Evolutionary conservation across 257 asterid genomes (phyloP).

Genomic region (Ilex aquifolium): DNA sequence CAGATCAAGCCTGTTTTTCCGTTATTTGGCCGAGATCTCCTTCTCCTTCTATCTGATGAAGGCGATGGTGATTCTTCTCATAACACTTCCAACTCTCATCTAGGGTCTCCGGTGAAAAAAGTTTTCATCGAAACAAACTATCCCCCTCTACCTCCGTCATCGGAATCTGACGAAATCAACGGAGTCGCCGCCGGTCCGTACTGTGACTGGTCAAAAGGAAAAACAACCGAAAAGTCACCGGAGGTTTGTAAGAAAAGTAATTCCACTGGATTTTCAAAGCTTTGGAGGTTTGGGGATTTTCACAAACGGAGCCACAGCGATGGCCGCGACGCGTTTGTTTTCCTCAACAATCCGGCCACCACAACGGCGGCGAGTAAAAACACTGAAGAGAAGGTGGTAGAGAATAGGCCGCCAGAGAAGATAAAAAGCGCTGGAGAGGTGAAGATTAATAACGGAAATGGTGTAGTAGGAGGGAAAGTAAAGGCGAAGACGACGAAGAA

Average conservation of each 20-base stretch:
- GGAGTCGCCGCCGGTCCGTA: slow-evolving; percentile 21
- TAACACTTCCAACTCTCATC: slow-evolving; percentile 8
- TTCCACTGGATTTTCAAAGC: slow-evolving; percentile 65
- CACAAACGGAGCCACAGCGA: slow-evolving; percentile 69
- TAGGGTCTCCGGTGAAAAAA: slow-evolving; percentile 56
- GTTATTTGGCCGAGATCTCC: slow-evolving; percentile 43
- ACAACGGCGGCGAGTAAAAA: slow-evolving; percentile 3
- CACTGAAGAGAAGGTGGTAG: slow-evolving; percentile 16
- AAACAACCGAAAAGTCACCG: slow-evolving; percentile 35
- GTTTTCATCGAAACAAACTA: slow-evolving; percentile 40
- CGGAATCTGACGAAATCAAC: slow-evolving; percentile 15
- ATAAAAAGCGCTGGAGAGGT: slow-evolving; percentile 13
- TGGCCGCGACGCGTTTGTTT: slow-evolving; percentile 82
- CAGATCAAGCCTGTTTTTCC: slow-evolving; percentile 75
- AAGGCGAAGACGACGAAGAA: slow-evolving; percentile 26
- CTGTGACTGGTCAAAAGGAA: slow-evolving; percentile 35
- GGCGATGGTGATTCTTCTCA: slow-evolving; percentile 11
- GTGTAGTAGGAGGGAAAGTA: neutral
- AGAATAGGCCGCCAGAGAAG: slow-evolving; percentile 28
- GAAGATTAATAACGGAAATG: slow-evolving; percentile 5
- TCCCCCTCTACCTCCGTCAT: slow-evolving; percentile 5
- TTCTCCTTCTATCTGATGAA: slow-evolving; percentile 22
- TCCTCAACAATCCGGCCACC: slow-evolving; percentile 35
- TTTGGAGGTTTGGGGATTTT: slow-evolving; percentile 58
- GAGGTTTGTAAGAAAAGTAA: slow-evolving; percentile 60